phyloP scores from a whole-genome alignment of 2,329 filamentous ascomycete species.

The Epichloe sibirici region DNA sequence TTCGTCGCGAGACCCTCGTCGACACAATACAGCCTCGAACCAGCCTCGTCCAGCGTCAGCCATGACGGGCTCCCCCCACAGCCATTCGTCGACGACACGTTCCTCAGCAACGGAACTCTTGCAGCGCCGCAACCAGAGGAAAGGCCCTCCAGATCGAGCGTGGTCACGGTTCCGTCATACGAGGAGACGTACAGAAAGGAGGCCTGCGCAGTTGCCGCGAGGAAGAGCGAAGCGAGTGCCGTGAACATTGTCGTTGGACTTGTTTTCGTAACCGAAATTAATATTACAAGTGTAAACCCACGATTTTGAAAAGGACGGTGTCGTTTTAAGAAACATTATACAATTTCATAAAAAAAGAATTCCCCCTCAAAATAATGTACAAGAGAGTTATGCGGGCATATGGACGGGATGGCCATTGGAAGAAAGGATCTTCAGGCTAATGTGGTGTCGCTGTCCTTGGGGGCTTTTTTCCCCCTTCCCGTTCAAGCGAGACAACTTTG shows the following conservation, averaged over 20 bases:
- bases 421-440: too few species aligned
- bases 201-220: constrained; percentile 15
- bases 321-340: too few species aligned
- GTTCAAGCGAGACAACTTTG: too few species aligned
- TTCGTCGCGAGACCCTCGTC: constrained; percentile 40
- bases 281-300: too few species aligned
- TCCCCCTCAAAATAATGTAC: too few species aligned
- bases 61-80: constrained; percentile 49
- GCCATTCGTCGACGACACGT: constrained; percentile 28
- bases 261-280: too few species aligned
- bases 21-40: constrained; percentile 43
- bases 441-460: too few species aligned
- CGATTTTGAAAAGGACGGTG: neutral
- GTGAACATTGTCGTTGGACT: constrained; percentile 1
- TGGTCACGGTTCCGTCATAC: constrained; percentile 35
- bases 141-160: constrained; percentile 26
- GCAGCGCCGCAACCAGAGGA: neutral
- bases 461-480: too few species aligned
- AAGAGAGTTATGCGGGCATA: too few species aligned
- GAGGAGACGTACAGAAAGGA: constrained; percentile 36
- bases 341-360: too few species aligned
- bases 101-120: constrained; percentile 22
- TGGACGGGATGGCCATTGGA: too few species aligned
- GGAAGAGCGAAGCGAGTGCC: constrained; percentile 3
- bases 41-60: constrained; percentile 41